Evolutionary conservation across 306 rosid species (phyloP).

Genomic region (Fagus sylvatica): DNA sequence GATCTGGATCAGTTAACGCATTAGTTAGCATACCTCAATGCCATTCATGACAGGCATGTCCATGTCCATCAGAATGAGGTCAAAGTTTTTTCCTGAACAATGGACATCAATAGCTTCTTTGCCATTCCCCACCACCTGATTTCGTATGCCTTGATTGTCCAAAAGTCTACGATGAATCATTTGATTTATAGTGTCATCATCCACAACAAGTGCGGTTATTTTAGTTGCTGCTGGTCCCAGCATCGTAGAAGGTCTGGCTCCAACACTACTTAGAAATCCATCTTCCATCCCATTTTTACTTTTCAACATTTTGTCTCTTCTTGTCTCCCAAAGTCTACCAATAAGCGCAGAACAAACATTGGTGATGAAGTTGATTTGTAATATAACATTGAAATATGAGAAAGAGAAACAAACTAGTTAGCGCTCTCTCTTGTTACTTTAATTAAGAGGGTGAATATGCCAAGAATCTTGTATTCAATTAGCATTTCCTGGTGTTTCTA

Average conservation of each 20-base stretch:
- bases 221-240: not conserved
- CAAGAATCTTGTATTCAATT: too few species aligned
- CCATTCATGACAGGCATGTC: conserved; percentile 96
- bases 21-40: conserved; percentile 47
- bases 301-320: conserved; percentile 11
- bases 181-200: conserved; percentile 47
- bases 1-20: not conserved
- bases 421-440: too few species aligned
- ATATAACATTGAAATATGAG: not conserved
- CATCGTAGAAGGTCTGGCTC: not conserved
- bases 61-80: conserved; percentile 84
- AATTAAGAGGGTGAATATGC: too few species aligned
- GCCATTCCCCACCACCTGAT: conserved; percentile 58
- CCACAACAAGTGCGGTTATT: conserved; percentile 74
- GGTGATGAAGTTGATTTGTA: not conserved
- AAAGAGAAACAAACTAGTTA: too few species aligned
- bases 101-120: conserved; percentile 78
- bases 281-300: conserved; percentile 11
- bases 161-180: conserved; percentile 51
- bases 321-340: not conserved
- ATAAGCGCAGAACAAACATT: not conserved
- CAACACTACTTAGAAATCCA: not conserved
- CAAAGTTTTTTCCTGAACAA: conserved; percentile 50
- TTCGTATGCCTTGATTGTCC: conserved; percentile 51
- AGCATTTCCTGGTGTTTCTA: too few species aligned